These are phyloP conservation scores for Stromatinia cepivora DNA, from an alignment of 2,329 filamentous ascomycete species.

Conservation along the genomic window DNA sequence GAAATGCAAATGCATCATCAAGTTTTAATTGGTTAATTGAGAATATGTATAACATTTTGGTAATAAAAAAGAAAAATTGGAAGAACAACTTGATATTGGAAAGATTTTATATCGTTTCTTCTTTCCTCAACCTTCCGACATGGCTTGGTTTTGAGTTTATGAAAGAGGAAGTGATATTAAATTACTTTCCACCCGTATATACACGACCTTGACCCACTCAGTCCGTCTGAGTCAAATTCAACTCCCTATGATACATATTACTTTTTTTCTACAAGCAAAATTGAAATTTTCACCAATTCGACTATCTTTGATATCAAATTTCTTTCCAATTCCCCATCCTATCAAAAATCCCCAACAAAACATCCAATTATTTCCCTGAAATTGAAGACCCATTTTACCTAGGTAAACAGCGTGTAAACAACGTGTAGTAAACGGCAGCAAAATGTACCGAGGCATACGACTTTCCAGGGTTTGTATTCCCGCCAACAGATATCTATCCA, in stretches of 20 bases:
- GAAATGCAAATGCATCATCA: background rate
- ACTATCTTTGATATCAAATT: background rate
- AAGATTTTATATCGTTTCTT: background rate
- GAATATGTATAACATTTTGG: background rate
- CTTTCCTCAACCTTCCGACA: constrained; percentile 16
- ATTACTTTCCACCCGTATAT: constrained; percentile 2
- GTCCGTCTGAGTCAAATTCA: background rate
- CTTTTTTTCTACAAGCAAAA: background rate
- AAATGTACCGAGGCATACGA: constrained; percentile 14
- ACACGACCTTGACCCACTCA: constrained; percentile 12
- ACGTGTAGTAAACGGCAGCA: too few species aligned
- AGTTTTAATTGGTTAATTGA: background rate
- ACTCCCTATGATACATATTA: background rate
- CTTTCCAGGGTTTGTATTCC: background rate
- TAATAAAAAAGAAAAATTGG: background rate
- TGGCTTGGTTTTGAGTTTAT: background rate
- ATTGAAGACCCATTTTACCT: background rate
- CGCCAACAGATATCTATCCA: background rate
- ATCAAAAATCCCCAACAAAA: constrained; percentile 25
- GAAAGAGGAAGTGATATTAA: background rate
- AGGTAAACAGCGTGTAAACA: background rate
- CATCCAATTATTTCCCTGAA: background rate
- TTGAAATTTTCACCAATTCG: background rate
- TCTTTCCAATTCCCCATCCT: background rate
- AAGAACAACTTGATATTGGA: background rate